Evolutionary conservation across 257 asterid species (phyloP).

Genomic region (Scutellaria galericulata): DNA sequence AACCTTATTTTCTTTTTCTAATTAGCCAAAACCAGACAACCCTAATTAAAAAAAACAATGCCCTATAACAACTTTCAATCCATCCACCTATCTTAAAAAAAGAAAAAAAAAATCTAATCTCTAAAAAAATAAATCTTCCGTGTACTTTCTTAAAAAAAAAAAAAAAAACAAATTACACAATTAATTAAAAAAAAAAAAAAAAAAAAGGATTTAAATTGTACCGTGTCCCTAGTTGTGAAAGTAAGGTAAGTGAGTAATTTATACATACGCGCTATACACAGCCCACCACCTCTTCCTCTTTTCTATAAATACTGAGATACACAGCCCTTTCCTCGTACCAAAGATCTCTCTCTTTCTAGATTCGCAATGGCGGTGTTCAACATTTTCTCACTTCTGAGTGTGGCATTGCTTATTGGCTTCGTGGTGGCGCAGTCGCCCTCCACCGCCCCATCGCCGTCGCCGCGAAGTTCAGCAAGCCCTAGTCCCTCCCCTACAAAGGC

Average conservation of each 20-base stretch:
- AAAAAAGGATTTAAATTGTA: too few species aligned
- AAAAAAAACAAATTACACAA: too few species aligned
- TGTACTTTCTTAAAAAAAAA: too few species aligned
- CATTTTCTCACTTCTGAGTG: slow-evolving; percentile 24
- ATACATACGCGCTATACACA: slow-evolving; percentile 1
- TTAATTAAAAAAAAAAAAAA: too few species aligned
- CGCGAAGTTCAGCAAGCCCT: slow-evolving; percentile 26
- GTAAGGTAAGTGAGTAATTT: background rate
- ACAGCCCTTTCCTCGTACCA: background rate
- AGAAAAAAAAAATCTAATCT: too few species aligned
- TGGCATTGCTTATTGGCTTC: slow-evolving; percentile 36
- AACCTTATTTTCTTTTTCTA: background rate
- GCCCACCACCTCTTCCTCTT: background rate
- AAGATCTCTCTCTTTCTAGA: background rate
- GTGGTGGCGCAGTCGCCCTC: slow-evolving; percentile 38
- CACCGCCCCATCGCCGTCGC: slow-evolving; percentile 12
- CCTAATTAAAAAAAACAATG: background rate
- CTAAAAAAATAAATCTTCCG: too few species aligned
- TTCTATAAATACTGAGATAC: slow-evolving; percentile 38
- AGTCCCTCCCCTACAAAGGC: slow-evolving; percentile 24
- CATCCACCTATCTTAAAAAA: too few species aligned
- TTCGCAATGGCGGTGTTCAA: slow-evolving; percentile 43
- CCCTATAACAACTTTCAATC: background rate
- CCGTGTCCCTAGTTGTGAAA: too few species aligned
- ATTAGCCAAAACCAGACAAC: background rate